Conservation (phyloP, 169 alveolate genomes). For the Plasmodium malariae region DNA sequence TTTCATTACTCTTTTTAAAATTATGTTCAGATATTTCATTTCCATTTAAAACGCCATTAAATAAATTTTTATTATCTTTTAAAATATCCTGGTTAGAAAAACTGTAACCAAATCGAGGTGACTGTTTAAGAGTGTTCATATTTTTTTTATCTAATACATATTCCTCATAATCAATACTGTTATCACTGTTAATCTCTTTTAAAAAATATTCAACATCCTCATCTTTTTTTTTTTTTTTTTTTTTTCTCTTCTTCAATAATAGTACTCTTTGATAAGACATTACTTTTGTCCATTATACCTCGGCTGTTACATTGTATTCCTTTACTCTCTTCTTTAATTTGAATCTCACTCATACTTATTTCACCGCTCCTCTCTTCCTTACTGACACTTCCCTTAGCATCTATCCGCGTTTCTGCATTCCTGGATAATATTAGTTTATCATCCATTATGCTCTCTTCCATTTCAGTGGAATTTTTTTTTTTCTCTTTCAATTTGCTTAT, state of each 20-base stretch:
- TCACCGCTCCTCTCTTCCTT: background rate
- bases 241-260: background rate
- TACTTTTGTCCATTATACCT: too few relatives aligned
- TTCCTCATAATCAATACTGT: background rate
- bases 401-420: background rate
- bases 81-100: constrained; percentile 10
- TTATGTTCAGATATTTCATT: background rate
- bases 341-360: too few relatives aligned
- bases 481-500: constrained; percentile 59
- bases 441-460: constrained; percentile 5
- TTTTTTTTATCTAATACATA: background rate
- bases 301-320: too few relatives aligned
- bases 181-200: background rate
- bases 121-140: background rate
- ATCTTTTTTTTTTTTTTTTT: background rate
- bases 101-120: constrained; percentile 71
- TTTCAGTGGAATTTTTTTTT: constrained; percentile 10
- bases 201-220: background rate
- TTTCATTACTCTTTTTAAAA: background rate
- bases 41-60: background rate
- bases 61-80: background rate
- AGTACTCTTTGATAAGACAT: background rate
- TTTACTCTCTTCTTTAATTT: too few relatives aligned
- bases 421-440: background rate
- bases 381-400: background rate